Evolutionary conservation across 1,139 yeast species (phyloP).

Genomic region (Zygosaccharomyces sapae): DNA sequence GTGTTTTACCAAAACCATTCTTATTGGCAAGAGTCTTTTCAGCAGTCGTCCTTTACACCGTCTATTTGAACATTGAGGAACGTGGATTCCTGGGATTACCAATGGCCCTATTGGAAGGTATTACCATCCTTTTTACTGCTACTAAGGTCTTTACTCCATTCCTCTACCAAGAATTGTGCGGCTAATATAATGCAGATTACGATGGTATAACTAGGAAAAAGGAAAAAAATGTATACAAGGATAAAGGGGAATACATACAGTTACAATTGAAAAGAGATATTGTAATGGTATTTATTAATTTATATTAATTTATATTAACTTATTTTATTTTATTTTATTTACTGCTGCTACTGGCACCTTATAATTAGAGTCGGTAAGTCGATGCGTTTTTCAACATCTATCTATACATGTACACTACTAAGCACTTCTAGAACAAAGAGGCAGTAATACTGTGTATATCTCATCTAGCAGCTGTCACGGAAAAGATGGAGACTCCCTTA

Average conservation of each 20-base stretch:
- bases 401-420: too few species aligned
- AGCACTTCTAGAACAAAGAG: too few species aligned
- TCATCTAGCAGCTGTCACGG: neutral
- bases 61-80: constrained; percentile 61
- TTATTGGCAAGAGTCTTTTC: constrained; percentile 79
- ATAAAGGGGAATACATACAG: neutral
- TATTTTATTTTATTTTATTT: neutral
- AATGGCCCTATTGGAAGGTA: constrained; percentile 63
- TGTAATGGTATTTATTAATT: neutral
- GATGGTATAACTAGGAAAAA: neutral
- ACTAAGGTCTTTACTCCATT: constrained; percentile 74
- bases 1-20: constrained; percentile 72
- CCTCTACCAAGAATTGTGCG: constrained; percentile 43
- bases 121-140: constrained; percentile 71
- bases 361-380: too few species aligned
- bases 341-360: too few species aligned
- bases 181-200: constrained; percentile 18
- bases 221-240: neutral
- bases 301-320: too few species aligned
- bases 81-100: constrained; percentile 73
- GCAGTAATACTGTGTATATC: too few species aligned
- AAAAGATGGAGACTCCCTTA: constrained; percentile 41
- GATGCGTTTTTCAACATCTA: constrained; percentile 1
- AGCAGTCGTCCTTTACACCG: constrained; percentile 81
- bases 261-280: neutral